These are phyloP conservation scores for Diaporthe velutina DNA, from an alignment of 2,329 filamentous ascomycete species.

Conservation along the genomic window DNA sequence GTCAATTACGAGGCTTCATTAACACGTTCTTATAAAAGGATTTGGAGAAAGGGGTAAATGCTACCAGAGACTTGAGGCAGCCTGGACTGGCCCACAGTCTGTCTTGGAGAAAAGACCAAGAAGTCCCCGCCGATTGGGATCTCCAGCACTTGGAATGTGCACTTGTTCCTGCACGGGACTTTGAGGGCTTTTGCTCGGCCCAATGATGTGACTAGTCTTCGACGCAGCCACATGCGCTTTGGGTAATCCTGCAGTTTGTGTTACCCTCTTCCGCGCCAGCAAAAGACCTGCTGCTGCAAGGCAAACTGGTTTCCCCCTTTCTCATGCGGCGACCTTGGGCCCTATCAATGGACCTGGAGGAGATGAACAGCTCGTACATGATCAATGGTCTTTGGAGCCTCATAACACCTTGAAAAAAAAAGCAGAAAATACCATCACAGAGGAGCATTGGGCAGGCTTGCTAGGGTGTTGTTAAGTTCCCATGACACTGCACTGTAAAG, in stretches of 20 bases:
- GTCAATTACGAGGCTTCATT: neutral
- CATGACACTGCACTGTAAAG: no score
- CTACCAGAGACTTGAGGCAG: conserved; percentile 6
- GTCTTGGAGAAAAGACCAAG: neutral
- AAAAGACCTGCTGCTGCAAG: neutral
- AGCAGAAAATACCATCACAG: no score
- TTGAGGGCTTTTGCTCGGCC: neutral
- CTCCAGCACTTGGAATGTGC: no score
- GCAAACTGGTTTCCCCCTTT: neutral
- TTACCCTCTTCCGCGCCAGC: neutral
- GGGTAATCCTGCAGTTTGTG: neutral
- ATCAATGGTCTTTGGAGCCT: no score
- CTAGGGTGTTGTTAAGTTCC: no score
- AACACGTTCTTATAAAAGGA: neutral
- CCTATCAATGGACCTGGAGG: neutral
- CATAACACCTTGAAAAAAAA: no score
- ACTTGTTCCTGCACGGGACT: neutral
- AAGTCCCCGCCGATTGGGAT: neutral
- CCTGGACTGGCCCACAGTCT: neutral
- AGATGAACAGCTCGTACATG: neutral
- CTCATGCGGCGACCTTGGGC: neutral
- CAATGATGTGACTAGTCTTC: neutral
- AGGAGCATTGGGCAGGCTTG: no score
- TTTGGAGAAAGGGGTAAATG: neutral
- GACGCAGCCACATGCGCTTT: neutral